These are phyloP conservation scores for Saccharum hybrid DNA, from an alignment of 202 grass and related monocot genomes.

Conservation along the genomic window DNA sequence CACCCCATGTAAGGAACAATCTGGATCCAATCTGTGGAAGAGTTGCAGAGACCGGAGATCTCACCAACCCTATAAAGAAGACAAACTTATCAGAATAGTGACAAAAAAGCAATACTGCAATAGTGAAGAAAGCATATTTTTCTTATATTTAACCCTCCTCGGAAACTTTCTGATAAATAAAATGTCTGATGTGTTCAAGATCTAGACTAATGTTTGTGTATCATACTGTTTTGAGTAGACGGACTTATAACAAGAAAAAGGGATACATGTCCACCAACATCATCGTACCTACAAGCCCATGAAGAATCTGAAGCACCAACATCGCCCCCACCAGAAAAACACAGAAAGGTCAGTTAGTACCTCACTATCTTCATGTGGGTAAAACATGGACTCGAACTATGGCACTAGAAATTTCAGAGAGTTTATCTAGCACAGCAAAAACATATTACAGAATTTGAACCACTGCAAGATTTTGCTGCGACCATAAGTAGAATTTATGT, in stretches of 20 bases:
- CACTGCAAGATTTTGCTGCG: neutral
- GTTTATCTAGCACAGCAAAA: neutral
- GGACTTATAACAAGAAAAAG: neutral
- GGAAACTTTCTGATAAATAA: neutral
- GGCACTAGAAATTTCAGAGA: neutral
- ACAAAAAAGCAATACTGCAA: neutral
- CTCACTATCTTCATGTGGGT: neutral
- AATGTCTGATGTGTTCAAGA: neutral
- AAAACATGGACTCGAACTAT: neutral
- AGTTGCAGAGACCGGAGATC: conserved; percentile 80
- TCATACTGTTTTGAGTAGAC: neutral
- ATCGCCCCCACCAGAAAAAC: neutral
- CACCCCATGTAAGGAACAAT: conserved; percentile 82
- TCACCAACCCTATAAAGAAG: conserved; percentile 65
- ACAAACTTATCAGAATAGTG: neutral
- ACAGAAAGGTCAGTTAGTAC: conserved; percentile 29
- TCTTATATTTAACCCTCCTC: neutral
- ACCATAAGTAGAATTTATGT: neutral
- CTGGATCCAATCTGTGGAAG: conserved; percentile 88
- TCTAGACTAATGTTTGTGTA: neutral
- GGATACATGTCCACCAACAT: neutral
- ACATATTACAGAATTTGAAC: neutral
- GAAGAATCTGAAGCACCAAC: conserved; percentile 70
- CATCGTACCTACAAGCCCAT: conserved; percentile 73
- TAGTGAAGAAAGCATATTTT: neutral